Evolutionary conservation across 1,139 yeast species (phyloP).

Genomic region (Suhomyces anneliseae): DNA sequence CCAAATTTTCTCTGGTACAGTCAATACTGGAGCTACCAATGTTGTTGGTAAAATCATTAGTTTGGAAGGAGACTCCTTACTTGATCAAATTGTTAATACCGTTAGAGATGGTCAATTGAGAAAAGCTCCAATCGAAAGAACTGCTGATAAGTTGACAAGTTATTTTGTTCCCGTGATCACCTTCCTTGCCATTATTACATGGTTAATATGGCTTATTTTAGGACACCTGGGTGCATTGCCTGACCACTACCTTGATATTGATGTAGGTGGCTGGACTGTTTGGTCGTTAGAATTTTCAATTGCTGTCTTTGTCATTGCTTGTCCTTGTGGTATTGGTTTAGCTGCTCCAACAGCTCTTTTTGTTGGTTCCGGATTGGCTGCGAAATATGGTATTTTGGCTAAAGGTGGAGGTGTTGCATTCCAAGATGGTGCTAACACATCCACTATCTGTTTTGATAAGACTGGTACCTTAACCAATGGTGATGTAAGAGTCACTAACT

Average conservation of each 20-base stretch:
- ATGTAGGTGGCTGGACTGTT: conserved; percentile 72
- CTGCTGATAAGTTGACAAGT: conserved; percentile 71
- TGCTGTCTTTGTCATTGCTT: conserved; percentile 67
- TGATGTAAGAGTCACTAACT: conserved; percentile 56
- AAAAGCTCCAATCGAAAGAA: conserved; percentile 72
- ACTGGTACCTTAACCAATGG: conserved; percentile 80
- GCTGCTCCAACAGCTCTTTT: conserved; percentile 52
- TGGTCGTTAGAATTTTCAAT: conserved; percentile 80
- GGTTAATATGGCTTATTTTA: conserved; percentile 66
- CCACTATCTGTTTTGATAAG: conserved; percentile 73
- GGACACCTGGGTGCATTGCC: conserved; percentile 61
- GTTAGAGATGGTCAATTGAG: conserved; percentile 74
- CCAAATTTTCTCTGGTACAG: conserved; percentile 71
- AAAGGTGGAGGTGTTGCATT: conserved; percentile 83
- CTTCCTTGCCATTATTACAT: conserved; percentile 57
- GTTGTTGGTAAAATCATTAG: conserved; percentile 60
- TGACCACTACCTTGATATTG: conserved; percentile 54
- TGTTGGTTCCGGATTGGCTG: conserved; percentile 50
- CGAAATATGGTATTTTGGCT: conserved; percentile 66
- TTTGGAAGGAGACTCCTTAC: conserved; percentile 61
- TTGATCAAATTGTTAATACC: conserved; percentile 68
- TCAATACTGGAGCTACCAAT: conserved; percentile 58
- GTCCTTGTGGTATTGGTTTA: conserved; percentile 50
- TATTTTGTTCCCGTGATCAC: conserved; percentile 72
- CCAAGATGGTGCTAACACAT: conserved; percentile 68